Percentiles rank a stretch among this genome's conserved stretches.
These are phyloP conservation scores for Pistacia integerrima DNA, from an alignment of 345 rosid genomes.

Conservation along the genomic window DNA sequence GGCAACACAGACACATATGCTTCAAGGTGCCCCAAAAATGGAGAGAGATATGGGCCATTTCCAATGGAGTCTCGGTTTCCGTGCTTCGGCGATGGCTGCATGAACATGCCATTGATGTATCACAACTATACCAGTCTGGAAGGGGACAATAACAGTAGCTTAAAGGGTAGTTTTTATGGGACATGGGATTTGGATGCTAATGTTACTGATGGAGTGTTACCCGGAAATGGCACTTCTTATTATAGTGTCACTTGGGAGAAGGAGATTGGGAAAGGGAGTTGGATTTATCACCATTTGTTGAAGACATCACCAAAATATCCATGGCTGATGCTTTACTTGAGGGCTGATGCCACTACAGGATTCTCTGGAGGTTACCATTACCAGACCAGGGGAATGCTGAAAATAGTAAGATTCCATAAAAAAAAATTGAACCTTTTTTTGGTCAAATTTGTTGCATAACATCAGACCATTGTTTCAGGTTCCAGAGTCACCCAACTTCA, in stretches of 20 bases:
- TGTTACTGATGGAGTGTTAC: neutral
- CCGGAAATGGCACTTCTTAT: slow-evolving; percentile 19
- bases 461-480: neutral
- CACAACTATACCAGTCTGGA: slow-evolving; percentile 30
- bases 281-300: slow-evolving; percentile 27
- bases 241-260: slow-evolving; percentile 27
- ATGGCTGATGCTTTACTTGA: slow-evolving; percentile 36
- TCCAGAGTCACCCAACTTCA: slow-evolving; percentile 27
- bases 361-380: slow-evolving; percentile 36
- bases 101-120: slow-evolving; percentile 35
- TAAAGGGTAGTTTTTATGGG: slow-evolving; percentile 36
- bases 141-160: slow-evolving; percentile 11
- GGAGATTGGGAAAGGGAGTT: slow-evolving; percentile 25
- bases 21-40: slow-evolving; percentile 34
- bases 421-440: neutral
- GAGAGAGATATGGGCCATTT: slow-evolving; percentile 27
- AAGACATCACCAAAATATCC: slow-evolving; percentile 31
- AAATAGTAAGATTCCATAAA: slow-evolving; percentile 20
- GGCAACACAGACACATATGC: slow-evolving; percentile 42
- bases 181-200: slow-evolving; percentile 37
- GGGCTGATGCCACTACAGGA: slow-evolving; percentile 34
- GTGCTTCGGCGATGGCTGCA: slow-evolving; percentile 39
- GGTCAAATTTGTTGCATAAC: neutral
- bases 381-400: slow-evolving; percentile 34
- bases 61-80: slow-evolving; percentile 28